Evolutionary conservation across 108 stramenopile genomes (phyloP).

Genomic region (Epithemia pelagica): DNA sequence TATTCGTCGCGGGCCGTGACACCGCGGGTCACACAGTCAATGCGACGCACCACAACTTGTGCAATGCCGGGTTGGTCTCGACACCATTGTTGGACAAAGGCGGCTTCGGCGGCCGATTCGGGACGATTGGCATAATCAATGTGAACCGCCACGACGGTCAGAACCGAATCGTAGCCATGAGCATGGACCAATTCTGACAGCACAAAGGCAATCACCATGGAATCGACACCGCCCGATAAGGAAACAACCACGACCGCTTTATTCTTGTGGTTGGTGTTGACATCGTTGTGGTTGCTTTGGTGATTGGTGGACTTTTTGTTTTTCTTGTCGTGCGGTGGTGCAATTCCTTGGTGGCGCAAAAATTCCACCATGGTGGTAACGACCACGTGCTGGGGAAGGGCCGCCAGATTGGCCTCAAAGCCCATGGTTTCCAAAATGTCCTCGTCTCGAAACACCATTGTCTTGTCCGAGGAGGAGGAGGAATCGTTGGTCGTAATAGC

Average conservation of each 20-base stretch:
- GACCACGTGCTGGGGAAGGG: constrained; percentile 43
- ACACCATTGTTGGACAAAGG: constrained; percentile 79
- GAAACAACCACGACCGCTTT: constrained; percentile 60
- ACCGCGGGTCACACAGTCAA: constrained; percentile 89
- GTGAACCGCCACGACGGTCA: constrained; percentile 66
- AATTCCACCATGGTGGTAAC: constrained; percentile 60
- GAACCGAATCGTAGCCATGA: constrained; percentile 32
- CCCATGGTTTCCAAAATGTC: constrained; percentile 68
- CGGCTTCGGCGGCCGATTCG: constrained; percentile 86
- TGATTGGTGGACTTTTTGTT: not conserved
- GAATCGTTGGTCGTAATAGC: not conserved
- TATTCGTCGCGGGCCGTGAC: constrained; percentile 91
- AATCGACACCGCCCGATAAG: constrained; percentile 96
- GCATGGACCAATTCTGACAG: constrained; percentile 52
- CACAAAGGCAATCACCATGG: constrained; percentile 91
- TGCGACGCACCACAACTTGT: constrained; percentile 56
- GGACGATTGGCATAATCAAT: constrained; percentile 97
- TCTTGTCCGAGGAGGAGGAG: too few relatives aligned
- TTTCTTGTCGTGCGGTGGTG: not conserved
- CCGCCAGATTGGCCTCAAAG: constrained; percentile 65
- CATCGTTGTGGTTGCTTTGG: not conserved
- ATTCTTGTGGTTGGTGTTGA: not conserved
- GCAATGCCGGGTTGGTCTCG: constrained; percentile 32
- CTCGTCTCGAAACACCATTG: constrained; percentile 36
- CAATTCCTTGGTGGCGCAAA: constrained; percentile 4